Base-by-base conservation (phyloP, 305 asterid species). In the Fraxinus greggii region DNA sequence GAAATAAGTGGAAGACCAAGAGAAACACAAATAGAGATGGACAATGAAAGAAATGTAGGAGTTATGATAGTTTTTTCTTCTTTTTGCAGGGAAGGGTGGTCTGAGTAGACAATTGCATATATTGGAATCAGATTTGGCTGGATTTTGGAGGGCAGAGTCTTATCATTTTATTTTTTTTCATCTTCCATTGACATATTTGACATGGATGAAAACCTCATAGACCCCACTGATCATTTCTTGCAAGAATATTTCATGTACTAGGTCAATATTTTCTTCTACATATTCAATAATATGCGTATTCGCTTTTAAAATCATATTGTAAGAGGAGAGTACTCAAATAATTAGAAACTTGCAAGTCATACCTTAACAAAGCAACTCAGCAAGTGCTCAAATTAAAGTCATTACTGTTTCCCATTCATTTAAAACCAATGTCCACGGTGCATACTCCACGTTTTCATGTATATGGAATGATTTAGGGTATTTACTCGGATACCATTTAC, bases 1-100 rank as follows among this genome's bases (percentile, higher is more conserved):
- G 86, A 77, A 45, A 24, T 78, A 82, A 87, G 88, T 87, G 89
- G 87, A 84, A 82, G 87, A 84, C 83, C 65, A n/a, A 56, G 65
- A 56, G 24, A 56, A 56, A 56, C 65, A 56, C 65, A 56, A 5
- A 19, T n/a, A n/a, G 65, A 54, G 23, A n/a, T 17, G 9, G 15
- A 40, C 1, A 51, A 51, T 54, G 24, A 54, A 56, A 56, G 26
- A n/a, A 56, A n/a, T 75, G 86, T 83, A 84, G 59, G 21, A 48
- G 59, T 48, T 36, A 86, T 86, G 81, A 86, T 86, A 73, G 79
- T 82, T 85, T 72, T 74, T 56, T 72, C 79, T 23, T 72, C 81
- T 81, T 86, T 83, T 83, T 75, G 89, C 85, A 77, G 87, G 81
- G 38, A 48, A 73, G 85, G 86, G 79, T 74, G 85, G 86, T 77